phyloP scores from a whole-genome alignment of 2,329 filamentous ascomycete species.

The Cercospora sp. region DNA sequence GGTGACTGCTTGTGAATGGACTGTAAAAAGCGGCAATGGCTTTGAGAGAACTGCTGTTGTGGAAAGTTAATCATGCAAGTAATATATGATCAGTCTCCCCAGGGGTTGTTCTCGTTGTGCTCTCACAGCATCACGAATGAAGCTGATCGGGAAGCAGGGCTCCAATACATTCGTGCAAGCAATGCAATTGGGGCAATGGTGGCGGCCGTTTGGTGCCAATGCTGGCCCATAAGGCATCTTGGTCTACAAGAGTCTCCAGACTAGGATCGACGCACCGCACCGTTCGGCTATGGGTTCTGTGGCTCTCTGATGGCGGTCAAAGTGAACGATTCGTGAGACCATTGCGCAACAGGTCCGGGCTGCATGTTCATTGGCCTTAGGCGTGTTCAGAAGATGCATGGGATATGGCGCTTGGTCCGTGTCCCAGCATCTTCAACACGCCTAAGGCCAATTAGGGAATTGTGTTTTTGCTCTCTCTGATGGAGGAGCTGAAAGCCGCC shows the following conservation, averaged over 20 bases:
- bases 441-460: not conserved
- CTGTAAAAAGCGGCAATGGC: slow-evolving; percentile 12
- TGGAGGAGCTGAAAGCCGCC: slow-evolving; percentile 9
- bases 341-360: slow-evolving; percentile 21
- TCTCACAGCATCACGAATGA: slow-evolving; percentile 28
- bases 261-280: slow-evolving; percentile 26
- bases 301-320: slow-evolving; percentile 31
- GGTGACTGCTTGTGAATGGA: slow-evolving; percentile 11
- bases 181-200: slow-evolving; percentile 35
- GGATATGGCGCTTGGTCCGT: slow-evolving; percentile 19
- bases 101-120: slow-evolving; percentile 33
- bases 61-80: slow-evolving; percentile 23
- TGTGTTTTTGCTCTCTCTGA: slow-evolving; percentile 17
- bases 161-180: slow-evolving; percentile 33
- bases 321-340: slow-evolving; percentile 25
- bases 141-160: slow-evolving; percentile 32
- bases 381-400: slow-evolving; percentile 19
- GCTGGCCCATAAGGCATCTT: slow-evolving; percentile 32
- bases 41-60: slow-evolving; percentile 15
- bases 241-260: slow-evolving; percentile 25
- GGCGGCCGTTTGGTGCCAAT: slow-evolving; percentile 35
- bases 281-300: slow-evolving; percentile 24
- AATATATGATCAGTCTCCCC: slow-evolving; percentile 24
- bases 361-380: slow-evolving; percentile 30
- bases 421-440: not conserved